Percentiles rank a stretch among this genome's conserved stretches.
Conservation (phyloP, 805 yeast genomes). For the Metschnikowia anglica region DNA sequence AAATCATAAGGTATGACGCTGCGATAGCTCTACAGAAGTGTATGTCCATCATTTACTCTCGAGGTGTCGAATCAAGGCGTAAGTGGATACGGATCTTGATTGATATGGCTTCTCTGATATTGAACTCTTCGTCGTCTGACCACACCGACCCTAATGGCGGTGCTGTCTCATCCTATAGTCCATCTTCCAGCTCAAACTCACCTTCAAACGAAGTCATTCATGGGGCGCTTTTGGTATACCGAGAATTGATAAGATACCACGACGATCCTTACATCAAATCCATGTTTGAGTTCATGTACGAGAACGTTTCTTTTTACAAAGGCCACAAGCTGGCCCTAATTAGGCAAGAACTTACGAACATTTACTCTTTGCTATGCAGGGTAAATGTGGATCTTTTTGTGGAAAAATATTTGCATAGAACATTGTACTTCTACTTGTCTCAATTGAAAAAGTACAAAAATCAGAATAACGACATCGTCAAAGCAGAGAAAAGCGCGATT, state of each 20-base stretch:
- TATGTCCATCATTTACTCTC: constrained; percentile 70
- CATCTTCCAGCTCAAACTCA: constrained; percentile 16
- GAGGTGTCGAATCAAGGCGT: constrained; percentile 69
- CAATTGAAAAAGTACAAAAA: constrained; percentile 68
- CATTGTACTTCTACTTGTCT: constrained; percentile 71
- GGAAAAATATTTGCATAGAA: constrained; percentile 74
- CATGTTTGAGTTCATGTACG: constrained; percentile 74
- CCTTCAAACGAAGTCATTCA: constrained; percentile 68
- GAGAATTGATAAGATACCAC: constrained; percentile 66
- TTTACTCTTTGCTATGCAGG: constrained; percentile 78
- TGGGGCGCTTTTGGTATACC: constrained; percentile 78
- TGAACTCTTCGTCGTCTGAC: constrained; percentile 30
- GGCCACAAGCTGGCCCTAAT: constrained; percentile 75
- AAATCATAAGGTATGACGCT: constrained; percentile 75
- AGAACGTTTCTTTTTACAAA: constrained; percentile 67
- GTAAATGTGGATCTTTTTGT: constrained; percentile 76
- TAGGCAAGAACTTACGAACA: constrained; percentile 79
- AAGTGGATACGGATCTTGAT: constrained; percentile 74
- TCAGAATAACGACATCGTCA: constrained; percentile 38
- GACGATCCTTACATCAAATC: constrained; percentile 72
- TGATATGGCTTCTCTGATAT: constrained; percentile 63
- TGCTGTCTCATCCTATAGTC: constrained; percentile 7
- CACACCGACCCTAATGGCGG: constrained; percentile 11
- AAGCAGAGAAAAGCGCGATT: constrained; percentile 68
- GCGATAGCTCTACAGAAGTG: constrained; percentile 79